A percentile compares a stretch with the other conserved stretches of the same genome.
Evolutionary conservation across 1,284 basidiomycete genomes (phyloP).

Genomic region (Leccinum griseonigrum): DNA sequence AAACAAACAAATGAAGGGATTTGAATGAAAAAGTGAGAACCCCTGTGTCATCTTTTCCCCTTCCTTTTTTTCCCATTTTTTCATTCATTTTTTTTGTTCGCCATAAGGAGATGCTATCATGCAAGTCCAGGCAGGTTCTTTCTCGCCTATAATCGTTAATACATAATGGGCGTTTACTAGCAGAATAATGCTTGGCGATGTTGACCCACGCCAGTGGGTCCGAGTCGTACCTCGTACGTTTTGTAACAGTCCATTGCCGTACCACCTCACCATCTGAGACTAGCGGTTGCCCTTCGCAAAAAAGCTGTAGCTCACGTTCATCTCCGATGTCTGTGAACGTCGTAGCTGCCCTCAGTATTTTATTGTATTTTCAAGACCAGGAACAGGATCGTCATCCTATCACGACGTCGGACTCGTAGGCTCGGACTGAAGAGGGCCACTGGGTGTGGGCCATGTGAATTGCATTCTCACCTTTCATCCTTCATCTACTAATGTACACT

Average conservation of each 20-base stretch:
- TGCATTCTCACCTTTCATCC: neutral
- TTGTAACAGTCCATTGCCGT: neutral
- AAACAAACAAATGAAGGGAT: neutral
- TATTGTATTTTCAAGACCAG: neutral
- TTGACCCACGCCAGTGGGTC: neutral
- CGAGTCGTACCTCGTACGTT: neutral
- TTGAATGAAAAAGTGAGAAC: neutral
- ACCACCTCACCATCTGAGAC: neutral
- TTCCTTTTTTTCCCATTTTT: neutral
- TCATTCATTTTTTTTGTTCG: neutral
- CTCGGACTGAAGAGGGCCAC: neutral
- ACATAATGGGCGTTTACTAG: neutral
- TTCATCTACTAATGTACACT: too few species aligned
- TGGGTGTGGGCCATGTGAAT: neutral
- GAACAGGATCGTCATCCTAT: neutral
- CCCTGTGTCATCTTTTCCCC: neutral
- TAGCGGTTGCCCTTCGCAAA: neutral
- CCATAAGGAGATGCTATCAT: constrained; percentile 1
- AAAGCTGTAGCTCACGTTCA: constrained; percentile 7
- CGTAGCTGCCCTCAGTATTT: neutral
- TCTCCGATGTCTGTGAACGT: constrained; percentile 10
- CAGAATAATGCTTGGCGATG: neutral
- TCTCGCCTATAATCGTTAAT: constrained; percentile 5
- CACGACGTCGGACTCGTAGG: neutral
- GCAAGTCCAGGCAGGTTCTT: neutral